Evolutionary conservation across 352 stramenopile genomes (phyloP), one percentile per base, ranked within the genome.

Genomic region (Globisporangium echinulatum): DNA sequence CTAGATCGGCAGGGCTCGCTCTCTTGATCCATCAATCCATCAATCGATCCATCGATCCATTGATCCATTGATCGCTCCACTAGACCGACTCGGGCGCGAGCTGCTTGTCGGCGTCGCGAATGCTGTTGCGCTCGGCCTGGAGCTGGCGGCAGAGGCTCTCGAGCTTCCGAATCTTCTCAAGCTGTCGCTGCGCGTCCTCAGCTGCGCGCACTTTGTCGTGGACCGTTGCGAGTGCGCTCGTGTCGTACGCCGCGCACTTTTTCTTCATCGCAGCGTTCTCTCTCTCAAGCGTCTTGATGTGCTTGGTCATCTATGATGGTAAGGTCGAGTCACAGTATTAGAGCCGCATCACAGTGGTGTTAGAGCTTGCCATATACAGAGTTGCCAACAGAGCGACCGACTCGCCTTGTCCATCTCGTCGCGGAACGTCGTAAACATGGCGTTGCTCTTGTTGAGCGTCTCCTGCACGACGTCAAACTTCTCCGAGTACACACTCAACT

Each of bases 381-480:
- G 25, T 3, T 3, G 25, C 25, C 25, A 1, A 33, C 25, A 33
- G 25, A 33, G 25, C 25, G 25, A 33, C 25, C 25, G 25, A 33
- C 25, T 33, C 25, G 25, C 77, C 74, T 93, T 93, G 62, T 92
- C 82, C 70, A 95, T 93, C 54, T 95, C 85, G n/a, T 84, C 67
- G 25, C 85, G 83, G 62, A 93, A 88, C 4, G 77, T 89, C 6
- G 71, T 71, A 54, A 95, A 95, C 82, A 95, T 89, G 40, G 87
- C 70, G 57, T 95, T 92, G 68, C 83, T 95, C 60, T 93, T 92
- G 15, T 72, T 77, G 9, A 95, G 74, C 8, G 83, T 95, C 49
- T 95, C 82, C 63, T 95, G 83, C 7, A 93, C 83, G 8, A 86
- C 70, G 42, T 91, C 82, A 54, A 93, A 93, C 67, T 93, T 93